These are phyloP conservation scores for Termitomyces sp. DNA, from an alignment of 768 basidiomycete species.

Conservation along the genomic window DNA sequence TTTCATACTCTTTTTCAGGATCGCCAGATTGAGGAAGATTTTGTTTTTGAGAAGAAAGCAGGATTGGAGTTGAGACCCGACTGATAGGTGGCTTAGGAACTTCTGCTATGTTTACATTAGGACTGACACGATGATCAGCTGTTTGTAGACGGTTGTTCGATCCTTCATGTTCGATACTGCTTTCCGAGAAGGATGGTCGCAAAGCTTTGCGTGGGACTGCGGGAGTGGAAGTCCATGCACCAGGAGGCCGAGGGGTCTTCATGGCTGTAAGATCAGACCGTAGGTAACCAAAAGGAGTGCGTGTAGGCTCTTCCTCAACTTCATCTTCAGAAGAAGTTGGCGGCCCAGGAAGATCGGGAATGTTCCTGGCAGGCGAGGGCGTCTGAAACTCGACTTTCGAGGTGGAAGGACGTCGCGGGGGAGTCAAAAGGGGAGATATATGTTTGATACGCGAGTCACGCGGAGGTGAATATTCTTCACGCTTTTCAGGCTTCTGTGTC, in stretches of 20 bases:
- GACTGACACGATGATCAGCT: not conserved
- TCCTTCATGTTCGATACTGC: not conserved
- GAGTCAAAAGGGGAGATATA: constrained; percentile 31
- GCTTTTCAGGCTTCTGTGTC: not conserved
- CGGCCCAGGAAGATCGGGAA: constrained; percentile 64
- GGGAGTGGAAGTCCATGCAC: constrained; percentile 24
- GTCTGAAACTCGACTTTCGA: constrained; percentile 49
- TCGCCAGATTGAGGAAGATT: constrained; percentile 14
- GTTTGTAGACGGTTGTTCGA: not conserved
- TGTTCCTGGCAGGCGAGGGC: constrained; percentile 54
- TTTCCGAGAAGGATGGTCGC: not conserved
- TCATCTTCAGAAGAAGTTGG: constrained; percentile 53
- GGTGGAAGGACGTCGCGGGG: constrained; percentile 35
- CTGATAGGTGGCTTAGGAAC: constrained; percentile 30
- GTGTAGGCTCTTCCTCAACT: constrained; percentile 17
- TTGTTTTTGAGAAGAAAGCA: constrained; percentile 8
- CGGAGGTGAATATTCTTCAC: constrained; percentile 10
- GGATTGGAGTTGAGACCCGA: constrained; percentile 27
- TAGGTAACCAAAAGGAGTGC: constrained; percentile 10
- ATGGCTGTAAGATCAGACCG: constrained; percentile 19
- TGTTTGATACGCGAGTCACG: constrained; percentile 8
- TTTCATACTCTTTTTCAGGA: constrained; percentile 21
- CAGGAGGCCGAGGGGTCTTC: constrained; percentile 43
- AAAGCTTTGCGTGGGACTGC: not conserved
- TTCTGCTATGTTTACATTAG: constrained; percentile 13